Conservation (phyloP, 352 stramenopile species). For the Pythium dissimile region DNA sequence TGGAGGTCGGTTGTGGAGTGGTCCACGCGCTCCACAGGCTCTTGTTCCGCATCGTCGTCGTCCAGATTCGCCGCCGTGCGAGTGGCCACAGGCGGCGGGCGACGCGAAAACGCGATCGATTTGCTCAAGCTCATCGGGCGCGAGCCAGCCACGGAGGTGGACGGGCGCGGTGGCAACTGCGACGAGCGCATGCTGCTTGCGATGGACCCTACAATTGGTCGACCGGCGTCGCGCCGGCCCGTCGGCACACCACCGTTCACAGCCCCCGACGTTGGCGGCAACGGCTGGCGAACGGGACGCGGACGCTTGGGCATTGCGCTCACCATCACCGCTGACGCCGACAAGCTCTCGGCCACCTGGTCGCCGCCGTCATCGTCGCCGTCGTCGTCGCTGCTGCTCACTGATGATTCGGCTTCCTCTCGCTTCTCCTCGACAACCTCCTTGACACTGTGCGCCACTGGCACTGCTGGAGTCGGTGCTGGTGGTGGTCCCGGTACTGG, state of each 20-base stretch:
- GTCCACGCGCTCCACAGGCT: slow-evolving; percentile 62
- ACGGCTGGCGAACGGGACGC: slow-evolving; percentile 9
- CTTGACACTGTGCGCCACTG: not conserved
- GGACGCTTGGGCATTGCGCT: slow-evolving; percentile 26
- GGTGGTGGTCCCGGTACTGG: not conserved
- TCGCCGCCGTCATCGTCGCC: slow-evolving; percentile 23
- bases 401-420: slow-evolving; percentile 26
- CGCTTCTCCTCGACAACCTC: slow-evolving; percentile 19
- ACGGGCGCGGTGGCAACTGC: slow-evolving; percentile 49
- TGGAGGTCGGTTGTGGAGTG: slow-evolving; percentile 73
- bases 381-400: slow-evolving; percentile 22
- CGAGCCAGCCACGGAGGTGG: slow-evolving; percentile 35
- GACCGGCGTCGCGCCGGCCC: not conserved
- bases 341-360: slow-evolving; percentile 24
- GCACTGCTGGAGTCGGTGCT: not conserved
- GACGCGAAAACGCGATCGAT: slow-evolving; percentile 62
- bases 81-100: slow-evolving; percentile 3
- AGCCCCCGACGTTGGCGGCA: slow-evolving; percentile 1
- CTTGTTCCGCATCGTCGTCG: slow-evolving; percentile 40
- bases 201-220: slow-evolving; percentile 11
- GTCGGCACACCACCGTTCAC: not conserved
- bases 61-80: slow-evolving; percentile 21
- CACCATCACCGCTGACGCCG: slow-evolving; percentile 24
- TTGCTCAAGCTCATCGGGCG: slow-evolving; percentile 80
- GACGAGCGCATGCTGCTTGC: slow-evolving; percentile 12